These are phyloP conservation scores for Tetradesmus lagerheimii DNA, from an alignment of 139 green algal genomes.

Conservation along the genomic window DNA sequence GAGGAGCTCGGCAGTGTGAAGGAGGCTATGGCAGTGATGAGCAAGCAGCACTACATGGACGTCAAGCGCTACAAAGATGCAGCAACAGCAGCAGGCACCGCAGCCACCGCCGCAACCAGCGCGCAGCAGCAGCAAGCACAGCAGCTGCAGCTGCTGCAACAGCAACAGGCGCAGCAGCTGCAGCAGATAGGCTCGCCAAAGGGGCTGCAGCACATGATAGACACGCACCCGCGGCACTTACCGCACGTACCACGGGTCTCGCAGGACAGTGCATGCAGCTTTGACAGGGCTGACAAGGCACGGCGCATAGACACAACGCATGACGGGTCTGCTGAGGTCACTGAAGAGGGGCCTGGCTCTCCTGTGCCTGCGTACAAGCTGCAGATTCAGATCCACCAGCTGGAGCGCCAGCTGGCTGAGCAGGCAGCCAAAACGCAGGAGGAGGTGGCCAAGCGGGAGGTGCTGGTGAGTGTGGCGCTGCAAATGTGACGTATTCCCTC, in stretches of 20 bases:
- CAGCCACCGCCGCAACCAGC: not conserved
- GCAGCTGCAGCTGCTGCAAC: constrained; percentile 12
- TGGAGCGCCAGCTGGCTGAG: constrained; percentile 46
- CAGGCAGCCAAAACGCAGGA: constrained; percentile 26
- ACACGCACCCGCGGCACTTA: not conserved
- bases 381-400: constrained; percentile 38
- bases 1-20: constrained; percentile 44
- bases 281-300: not conserved
- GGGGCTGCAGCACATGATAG: not conserved
- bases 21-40: constrained; percentile 44
- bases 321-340: not conserved
- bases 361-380: constrained; percentile 41
- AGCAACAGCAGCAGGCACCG: not conserved
- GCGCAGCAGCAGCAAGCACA: not conserved
- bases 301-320: not conserved
- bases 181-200: not conserved
- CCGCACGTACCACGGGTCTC: not conserved
- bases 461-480: not conserved
- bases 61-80: constrained; percentile 11
- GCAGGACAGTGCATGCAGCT: not conserved
- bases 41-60: constrained; percentile 46
- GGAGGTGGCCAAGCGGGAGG: not conserved
- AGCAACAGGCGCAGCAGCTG: not conserved
- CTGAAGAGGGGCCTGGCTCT: constrained; percentile 19
- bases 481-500: not conserved